These are phyloP conservation scores for Lactifluus hygrophoroides DNA, from an alignment of 768 basidiomycete genomes.

Conservation along the genomic window DNA sequence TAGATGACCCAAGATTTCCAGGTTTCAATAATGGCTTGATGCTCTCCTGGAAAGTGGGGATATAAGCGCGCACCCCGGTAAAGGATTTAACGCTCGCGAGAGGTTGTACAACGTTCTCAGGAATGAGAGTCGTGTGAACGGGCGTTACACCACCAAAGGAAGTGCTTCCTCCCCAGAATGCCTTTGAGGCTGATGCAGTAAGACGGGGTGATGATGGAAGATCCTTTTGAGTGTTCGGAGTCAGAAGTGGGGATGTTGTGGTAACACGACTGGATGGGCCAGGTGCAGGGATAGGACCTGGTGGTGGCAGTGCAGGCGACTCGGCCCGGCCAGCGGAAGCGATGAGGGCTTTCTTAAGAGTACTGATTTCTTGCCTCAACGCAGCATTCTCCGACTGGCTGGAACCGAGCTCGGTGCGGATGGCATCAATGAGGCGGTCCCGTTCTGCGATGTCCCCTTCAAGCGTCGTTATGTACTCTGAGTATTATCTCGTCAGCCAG, in stretches of 20 bases:
- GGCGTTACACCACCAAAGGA: slow-evolving; percentile 63
- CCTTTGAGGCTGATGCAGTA: slow-evolving; percentile 28
- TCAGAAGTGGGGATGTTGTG: slow-evolving; percentile 34
- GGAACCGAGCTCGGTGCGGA: slow-evolving; percentile 74
- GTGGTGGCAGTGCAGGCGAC: slow-evolving; percentile 37
- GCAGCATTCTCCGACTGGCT: slow-evolving; percentile 77
- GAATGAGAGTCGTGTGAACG: slow-evolving; percentile 77
- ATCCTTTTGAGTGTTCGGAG: slow-evolving; percentile 73
- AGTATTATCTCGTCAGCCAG: neutral
- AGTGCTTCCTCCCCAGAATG: slow-evolving; percentile 77
- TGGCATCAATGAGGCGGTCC: slow-evolving; percentile 82
- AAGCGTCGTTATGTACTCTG: slow-evolving; percentile 92
- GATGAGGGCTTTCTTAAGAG: slow-evolving; percentile 67
- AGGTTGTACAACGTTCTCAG: slow-evolving; percentile 35
- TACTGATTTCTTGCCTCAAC: slow-evolving; percentile 64
- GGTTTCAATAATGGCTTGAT: slow-evolving; percentile 65
- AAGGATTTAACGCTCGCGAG: slow-evolving; percentile 14
- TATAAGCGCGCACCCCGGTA: slow-evolving; percentile 17
- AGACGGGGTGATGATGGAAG: slow-evolving; percentile 55
- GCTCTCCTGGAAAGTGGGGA: slow-evolving; percentile 52
- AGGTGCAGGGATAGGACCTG: slow-evolving; percentile 31
- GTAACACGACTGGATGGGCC: slow-evolving; percentile 18
- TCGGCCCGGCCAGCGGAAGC: slow-evolving; percentile 48
- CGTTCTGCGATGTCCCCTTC: slow-evolving; percentile 92
- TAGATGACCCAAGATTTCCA: slow-evolving; percentile 27